phyloP scores from a whole-genome alignment of 305 asterid species.

The Fraxinus ornus region DNA sequence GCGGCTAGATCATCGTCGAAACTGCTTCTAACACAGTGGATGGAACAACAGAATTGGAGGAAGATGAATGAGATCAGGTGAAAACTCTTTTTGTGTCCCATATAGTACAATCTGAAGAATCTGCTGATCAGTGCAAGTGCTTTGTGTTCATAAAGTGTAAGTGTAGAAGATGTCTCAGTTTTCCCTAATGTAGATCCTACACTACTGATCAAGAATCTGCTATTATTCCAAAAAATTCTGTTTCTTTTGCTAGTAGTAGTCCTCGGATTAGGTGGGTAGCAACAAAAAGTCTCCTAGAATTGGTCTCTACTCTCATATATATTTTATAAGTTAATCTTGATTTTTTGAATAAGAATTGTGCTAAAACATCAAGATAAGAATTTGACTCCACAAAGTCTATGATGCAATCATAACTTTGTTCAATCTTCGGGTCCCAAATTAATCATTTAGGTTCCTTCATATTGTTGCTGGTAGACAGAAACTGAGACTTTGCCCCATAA shows the following conservation, averaged over 20 bases:
- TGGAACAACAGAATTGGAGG: constrained; percentile 27
- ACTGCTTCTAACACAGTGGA: constrained; percentile 25
- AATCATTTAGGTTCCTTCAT: constrained; percentile 21
- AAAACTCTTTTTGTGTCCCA: constrained; percentile 25
- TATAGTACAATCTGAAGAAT: constrained; percentile 17
- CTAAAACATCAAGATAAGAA: not conserved
- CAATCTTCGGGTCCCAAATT: constrained; percentile 23
- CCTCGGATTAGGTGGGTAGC: not conserved
- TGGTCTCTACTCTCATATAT: not conserved
- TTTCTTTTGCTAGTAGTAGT: not conserved
- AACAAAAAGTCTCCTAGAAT: not conserved
- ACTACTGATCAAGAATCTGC: not conserved
- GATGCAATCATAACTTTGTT: not conserved
- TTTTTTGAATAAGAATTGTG: not conserved
- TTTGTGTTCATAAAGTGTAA: not conserved
- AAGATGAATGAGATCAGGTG: constrained; percentile 28
- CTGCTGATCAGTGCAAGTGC: constrained; percentile 5
- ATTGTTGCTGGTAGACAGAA: constrained; percentile 18
- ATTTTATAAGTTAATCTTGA: not conserved
- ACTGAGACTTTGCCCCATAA: constrained; percentile 23
- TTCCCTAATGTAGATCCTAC: not conserved
- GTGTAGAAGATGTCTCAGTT: not conserved
- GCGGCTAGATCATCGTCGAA: constrained; percentile 46
- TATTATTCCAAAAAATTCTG: not conserved
- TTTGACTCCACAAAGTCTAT: not conserved